These are phyloP conservation scores for Bipolaris oryzae DNA, from an alignment of 2,329 filamentous ascomycete genomes.

Conservation along the genomic window DNA sequence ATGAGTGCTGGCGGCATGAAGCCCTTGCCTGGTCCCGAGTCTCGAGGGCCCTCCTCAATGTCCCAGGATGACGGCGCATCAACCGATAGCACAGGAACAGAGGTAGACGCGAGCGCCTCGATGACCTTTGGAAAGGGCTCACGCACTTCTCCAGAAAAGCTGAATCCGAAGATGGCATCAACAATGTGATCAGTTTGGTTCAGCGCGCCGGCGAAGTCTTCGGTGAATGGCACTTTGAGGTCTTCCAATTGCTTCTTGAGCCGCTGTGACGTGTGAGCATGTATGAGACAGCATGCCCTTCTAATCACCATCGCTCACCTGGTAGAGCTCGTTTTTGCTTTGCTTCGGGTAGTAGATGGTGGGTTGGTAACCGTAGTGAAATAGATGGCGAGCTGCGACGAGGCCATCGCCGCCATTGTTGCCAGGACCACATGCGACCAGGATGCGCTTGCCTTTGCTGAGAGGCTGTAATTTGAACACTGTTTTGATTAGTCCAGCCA, in stretches of 20 bases:
- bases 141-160: constrained; percentile 89
- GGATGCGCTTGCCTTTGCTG: constrained; percentile 70
- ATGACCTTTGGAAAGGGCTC: constrained; percentile 89
- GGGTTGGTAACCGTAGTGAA: constrained; percentile 88
- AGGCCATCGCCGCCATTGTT: constrained; percentile 87
- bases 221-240: constrained; percentile 80
- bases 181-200: constrained; percentile 77
- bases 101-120: constrained; percentile 72
- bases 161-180: constrained; percentile 96
- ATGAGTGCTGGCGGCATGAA: constrained; percentile 84
- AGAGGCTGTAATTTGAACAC: constrained; percentile 85
- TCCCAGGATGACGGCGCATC: constrained; percentile 96
- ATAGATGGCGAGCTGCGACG: constrained; percentile 89
- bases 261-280: constrained; percentile 60
- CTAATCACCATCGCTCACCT: constrained; percentile 59
- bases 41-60: constrained; percentile 83
- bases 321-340: constrained; percentile 86
- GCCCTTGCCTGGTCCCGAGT: constrained; percentile 73
- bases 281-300: not conserved
- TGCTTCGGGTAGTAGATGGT: constrained; percentile 93
- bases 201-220: constrained; percentile 75
- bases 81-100: constrained; percentile 80
- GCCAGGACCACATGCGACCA: constrained; percentile 89
- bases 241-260: constrained; percentile 84
- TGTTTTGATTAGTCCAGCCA: constrained; percentile 42